Evolutionary conservation across 208 protist species (phyloP), one percentile per base, ranked within the genome.

Genomic region (Acanthamoeba quina): DNA sequence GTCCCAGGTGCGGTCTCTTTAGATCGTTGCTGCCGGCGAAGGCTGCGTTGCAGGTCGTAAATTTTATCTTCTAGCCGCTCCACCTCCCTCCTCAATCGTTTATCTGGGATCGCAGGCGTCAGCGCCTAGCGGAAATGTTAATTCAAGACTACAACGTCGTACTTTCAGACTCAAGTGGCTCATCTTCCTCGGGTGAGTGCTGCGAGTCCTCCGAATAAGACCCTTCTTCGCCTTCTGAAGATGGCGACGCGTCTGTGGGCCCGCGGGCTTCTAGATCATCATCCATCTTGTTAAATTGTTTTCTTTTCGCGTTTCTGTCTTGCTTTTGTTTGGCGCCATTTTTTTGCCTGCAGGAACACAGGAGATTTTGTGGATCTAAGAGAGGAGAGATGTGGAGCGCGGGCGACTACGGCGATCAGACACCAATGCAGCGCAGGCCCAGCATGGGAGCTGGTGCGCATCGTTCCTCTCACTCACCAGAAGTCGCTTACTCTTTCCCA

Each of bases 381-480:
- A 44, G 13, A 17, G n/a, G 17, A 37, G 17, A 52, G 74, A 82
- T 82, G 74, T 82, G 74, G 74, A 31, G 74, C 17, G 74, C 74
- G n/a, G 74, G 74, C 3, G 74, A 82, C 74, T 82, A 82, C 44
- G 41, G 74, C 26, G 74, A 82, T 54, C 74, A 82, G 41, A 82
- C 74, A 17, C 74, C 74, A 15, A 54, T 82, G 74, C 74, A 44
- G 44, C 74, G 74, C 44, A 72, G 66, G 31, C 66, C 66, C 26
- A 72, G 66, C 31, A 72, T 72, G 66, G 66, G 66, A n/a, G 15
- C 56, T 31, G 66, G 66, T 72, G n/a, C 74, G 37, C 74, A 34
- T 19, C 29, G 7, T 74, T 10, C 29, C 44, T 0, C 17, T 41
- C 6, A 3, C 41, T 5, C 2, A 6, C n/a, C 2, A 37, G 11